Percentiles rank a stretch among this genome's conserved stretches.
These are phyloP conservation scores for Fraxinus xanthoxyloides DNA, from an alignment of 305 asterid genomes.

Conservation along the genomic window DNA sequence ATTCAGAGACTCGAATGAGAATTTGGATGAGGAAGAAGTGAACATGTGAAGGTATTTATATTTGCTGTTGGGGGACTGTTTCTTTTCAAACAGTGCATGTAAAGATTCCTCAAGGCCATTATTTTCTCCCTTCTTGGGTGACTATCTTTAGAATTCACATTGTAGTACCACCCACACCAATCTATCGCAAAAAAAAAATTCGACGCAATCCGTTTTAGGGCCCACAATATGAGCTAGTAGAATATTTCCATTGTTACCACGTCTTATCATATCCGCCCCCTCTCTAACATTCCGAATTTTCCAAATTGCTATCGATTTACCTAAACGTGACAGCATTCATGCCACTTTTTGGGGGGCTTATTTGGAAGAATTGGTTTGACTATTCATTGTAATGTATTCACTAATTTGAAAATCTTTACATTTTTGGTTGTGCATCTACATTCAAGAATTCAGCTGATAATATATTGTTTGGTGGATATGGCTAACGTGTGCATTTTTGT, in stretches of 20 bases:
- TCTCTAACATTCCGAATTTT: conserved; percentile 9
- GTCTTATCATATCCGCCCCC: conserved; percentile 17
- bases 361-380: conserved; percentile 11
- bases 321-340: neutral
- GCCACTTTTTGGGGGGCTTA: neutral
- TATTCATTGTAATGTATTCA: neutral
- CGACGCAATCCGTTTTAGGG: conserved; percentile 31
- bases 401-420: neutral
- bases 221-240: conserved; percentile 34
- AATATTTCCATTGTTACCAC: conserved; percentile 31
- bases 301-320: conserved; percentile 15
- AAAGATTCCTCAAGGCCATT: conserved; percentile 33
- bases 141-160: conserved; percentile 27
- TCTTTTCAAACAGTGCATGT: conserved; percentile 1
- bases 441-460: neutral
- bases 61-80: conserved; percentile 21
- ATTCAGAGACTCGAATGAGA: conserved; percentile 20
- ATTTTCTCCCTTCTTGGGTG: neutral
- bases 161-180: conserved; percentile 11
- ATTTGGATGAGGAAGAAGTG: conserved; percentile 27
- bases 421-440: neutral
- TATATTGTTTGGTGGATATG: neutral
- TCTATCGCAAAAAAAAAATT: conserved; percentile 19
- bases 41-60: conserved; percentile 47
- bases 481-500: neutral